Evolutionary conservation across 192 early-diverging fungal species (phyloP).

Genomic region (Backusella macrospora): DNA sequence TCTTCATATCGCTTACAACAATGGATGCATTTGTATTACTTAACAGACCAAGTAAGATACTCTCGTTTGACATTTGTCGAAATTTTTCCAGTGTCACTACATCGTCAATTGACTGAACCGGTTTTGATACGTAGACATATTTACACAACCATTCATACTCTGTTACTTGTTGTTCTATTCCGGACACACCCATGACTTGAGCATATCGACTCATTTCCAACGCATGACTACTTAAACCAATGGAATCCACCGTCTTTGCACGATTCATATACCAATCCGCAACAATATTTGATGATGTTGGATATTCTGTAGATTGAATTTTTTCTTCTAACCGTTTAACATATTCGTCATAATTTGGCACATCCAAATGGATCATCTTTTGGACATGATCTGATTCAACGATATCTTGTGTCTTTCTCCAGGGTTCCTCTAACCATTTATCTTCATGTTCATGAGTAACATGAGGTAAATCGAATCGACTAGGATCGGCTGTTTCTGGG

Average conservation of each 20-base stretch:
- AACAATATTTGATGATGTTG: conserved; percentile 46
- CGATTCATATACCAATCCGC: conserved; percentile 64
- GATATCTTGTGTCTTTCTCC: conserved; percentile 62
- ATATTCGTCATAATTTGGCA: conserved; percentile 39
- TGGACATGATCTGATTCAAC: conserved; percentile 52
- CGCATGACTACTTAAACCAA: conserved; percentile 57
- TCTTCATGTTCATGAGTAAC: conserved; percentile 39
- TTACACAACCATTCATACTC: conserved; percentile 60
- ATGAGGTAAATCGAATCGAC: conserved; percentile 40
- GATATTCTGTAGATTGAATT: conserved; percentile 49
- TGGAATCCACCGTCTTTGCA: conserved; percentile 55
- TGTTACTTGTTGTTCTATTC: conserved; percentile 57
- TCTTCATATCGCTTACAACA: conserved; percentile 52
- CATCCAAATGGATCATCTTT: conserved; percentile 43
- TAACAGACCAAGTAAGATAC: conserved; percentile 32
- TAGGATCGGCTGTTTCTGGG: conserved; percentile 59
- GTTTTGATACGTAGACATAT: conserved; percentile 61
- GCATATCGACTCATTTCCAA: conserved; percentile 58
- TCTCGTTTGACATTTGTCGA: conserved; percentile 24
- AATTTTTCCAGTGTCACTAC: conserved; percentile 25
- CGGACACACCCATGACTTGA: conserved; percentile 47
- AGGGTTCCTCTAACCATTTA: conserved; percentile 50
- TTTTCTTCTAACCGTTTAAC: conserved; percentile 38
- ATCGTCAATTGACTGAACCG: conserved; percentile 30
- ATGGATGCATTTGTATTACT: conserved; percentile 37